Percentiles rank a stretch among this genome's conserved stretches.
Evolutionary conservation across 2,329 filamentous ascomycete species (phyloP).

Genomic region (Alternaria incomplexa): DNA sequence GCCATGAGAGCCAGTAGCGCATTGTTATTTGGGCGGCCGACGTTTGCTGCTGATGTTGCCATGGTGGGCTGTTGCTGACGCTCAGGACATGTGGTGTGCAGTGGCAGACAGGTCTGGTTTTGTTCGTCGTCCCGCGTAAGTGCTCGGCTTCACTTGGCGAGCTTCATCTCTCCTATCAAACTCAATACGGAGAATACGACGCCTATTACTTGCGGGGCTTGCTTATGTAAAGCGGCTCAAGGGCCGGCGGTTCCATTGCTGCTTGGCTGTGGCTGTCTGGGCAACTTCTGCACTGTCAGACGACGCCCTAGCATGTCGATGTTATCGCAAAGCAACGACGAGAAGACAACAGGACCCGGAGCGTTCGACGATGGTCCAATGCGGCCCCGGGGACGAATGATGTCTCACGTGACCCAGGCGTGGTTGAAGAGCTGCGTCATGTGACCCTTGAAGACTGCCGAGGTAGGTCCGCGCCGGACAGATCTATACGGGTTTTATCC

Average conservation of each 20-base stretch:
- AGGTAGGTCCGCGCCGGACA: neutral
- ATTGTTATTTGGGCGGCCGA: conserved; percentile 15
- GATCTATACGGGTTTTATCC: neutral
- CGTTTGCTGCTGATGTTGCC: conserved; percentile 5
- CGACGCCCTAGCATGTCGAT: neutral
- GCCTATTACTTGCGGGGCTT: neutral
- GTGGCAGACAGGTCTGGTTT: neutral
- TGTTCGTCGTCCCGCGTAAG: neutral
- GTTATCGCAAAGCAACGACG: neutral
- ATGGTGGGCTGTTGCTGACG: conserved; percentile 3
- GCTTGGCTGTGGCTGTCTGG: neutral
- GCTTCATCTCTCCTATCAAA: neutral
- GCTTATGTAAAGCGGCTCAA: conserved; percentile 3
- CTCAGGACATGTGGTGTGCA: neutral
- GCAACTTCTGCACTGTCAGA: neutral
- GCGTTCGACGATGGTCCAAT: neutral
- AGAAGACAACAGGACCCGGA: neutral
- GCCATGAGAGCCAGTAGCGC: conserved; percentile 5
- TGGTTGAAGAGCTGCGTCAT: neutral
- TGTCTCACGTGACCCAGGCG: neutral
- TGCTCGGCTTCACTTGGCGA: neutral
- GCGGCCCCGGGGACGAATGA: neutral
- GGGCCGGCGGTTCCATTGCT: neutral
- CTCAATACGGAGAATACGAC: neutral
- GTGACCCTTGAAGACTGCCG: neutral